Conservation (phyloP, 345 rosid species). For the Dovyalis caffra region DNA sequence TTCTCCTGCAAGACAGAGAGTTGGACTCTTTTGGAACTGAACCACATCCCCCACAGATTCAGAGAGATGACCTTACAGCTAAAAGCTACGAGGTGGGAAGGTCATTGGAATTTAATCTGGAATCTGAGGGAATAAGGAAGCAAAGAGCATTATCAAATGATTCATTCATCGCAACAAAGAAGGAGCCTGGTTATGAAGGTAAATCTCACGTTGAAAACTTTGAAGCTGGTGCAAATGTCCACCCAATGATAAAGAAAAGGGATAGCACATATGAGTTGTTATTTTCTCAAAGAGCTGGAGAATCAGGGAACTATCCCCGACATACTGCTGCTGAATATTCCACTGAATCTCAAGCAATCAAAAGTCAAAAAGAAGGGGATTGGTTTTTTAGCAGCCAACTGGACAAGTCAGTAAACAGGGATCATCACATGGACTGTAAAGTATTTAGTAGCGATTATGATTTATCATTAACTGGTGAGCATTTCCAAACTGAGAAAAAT, state of each 20-base stretch:
- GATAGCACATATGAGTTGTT: constrained; percentile 47
- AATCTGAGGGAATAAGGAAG: constrained; percentile 46
- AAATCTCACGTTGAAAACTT: constrained; percentile 39
- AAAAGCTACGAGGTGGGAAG: constrained; percentile 35
- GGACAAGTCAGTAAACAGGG: constrained; percentile 33
- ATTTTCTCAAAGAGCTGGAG: constrained; percentile 40
- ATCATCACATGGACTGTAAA: constrained; percentile 39
- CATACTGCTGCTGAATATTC: constrained; percentile 41
- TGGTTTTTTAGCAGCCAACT: constrained; percentile 57
- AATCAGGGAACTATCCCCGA: constrained; percentile 28
- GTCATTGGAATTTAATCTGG: constrained; percentile 30
- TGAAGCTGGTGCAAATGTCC: constrained; percentile 42
- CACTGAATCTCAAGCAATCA: constrained; percentile 44
- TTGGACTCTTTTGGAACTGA: constrained; percentile 35
- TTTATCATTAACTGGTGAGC: constrained; percentile 37
- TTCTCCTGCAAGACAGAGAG: constrained; percentile 65
- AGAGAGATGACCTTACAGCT: constrained; percentile 37
- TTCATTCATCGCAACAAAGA: constrained; percentile 50
- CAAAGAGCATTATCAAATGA: constrained; percentile 46
- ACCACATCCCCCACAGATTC: constrained; percentile 23
- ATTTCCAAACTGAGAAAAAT: constrained; percentile 27
- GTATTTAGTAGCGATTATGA: constrained; percentile 43
- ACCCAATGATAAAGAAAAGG: constrained; percentile 36
- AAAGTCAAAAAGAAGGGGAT: constrained; percentile 60
- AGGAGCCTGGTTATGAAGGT: constrained; percentile 36